A percentile compares a stretch with the other conserved stretches of the same genome.
Conservation (phyloP, 2,329 filamentous ascomycete species). For the Cryphonectria japonica region DNA sequence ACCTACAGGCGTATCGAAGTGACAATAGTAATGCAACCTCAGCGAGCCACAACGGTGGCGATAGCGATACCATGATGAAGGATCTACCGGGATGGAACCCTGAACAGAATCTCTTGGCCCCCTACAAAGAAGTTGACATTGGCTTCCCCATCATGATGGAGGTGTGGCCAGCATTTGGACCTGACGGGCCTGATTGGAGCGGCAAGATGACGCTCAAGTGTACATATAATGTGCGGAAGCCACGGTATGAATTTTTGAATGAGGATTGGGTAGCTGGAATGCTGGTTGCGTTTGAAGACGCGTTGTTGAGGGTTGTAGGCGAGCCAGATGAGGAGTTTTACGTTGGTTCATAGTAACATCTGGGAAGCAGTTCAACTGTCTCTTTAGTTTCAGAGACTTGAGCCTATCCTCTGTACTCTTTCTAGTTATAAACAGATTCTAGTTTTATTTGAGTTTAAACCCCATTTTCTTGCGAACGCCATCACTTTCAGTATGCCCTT, state of each 20-base stretch:
- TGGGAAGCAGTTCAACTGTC: too few relatives aligned
- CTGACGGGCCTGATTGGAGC: neutral
- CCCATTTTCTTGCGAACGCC: too few relatives aligned
- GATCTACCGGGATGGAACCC: neutral
- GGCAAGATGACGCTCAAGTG: slow-evolving; percentile 1
- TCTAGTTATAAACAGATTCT: too few relatives aligned
- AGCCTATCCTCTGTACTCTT: too few relatives aligned
- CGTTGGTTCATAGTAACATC: neutral
- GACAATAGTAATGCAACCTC: neutral
- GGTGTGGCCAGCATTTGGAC: neutral
- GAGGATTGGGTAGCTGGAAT: neutral
- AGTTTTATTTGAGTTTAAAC: too few relatives aligned
- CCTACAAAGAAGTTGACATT: neutral
- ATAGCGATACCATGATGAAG: neutral
- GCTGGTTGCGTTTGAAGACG: neutral
- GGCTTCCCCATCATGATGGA: neutral
- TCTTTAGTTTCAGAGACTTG: too few relatives aligned
- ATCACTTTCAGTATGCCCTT: too few relatives aligned
- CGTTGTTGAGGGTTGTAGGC: neutral
- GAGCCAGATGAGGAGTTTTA: neutral
- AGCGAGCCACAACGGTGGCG: neutral
- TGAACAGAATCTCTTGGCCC: neutral
- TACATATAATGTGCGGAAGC: neutral
- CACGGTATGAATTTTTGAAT: neutral
- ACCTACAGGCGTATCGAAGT: neutral